Conservation (phyloP, 1,284 basidiomycete species). For the Coniophora puteana region DNA sequence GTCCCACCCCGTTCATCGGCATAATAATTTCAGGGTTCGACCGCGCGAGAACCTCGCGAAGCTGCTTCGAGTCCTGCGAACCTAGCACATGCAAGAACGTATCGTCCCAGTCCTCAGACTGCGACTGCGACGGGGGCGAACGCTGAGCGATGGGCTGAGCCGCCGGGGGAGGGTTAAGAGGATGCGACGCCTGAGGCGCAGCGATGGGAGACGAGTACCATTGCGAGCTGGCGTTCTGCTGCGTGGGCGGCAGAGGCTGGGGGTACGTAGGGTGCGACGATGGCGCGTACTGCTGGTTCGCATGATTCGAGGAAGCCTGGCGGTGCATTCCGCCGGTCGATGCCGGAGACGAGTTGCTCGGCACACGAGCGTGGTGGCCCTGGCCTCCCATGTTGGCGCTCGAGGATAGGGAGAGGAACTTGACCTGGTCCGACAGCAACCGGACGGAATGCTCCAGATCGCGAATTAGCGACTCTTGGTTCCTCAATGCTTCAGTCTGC, state of each 20-base stretch:
- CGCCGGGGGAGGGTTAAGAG: constrained; percentile 66
- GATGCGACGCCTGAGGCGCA: constrained; percentile 73
- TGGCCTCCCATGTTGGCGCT: constrained; percentile 20
- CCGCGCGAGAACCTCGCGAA: constrained; percentile 66
- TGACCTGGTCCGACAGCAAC: constrained; percentile 71
- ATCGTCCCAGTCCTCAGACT: constrained; percentile 77
- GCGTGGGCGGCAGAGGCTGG: constrained; percentile 36
- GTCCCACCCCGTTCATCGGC: constrained; percentile 63
- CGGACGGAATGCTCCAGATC: constrained; percentile 76
- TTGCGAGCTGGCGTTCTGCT: constrained; percentile 42
- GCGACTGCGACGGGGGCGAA: constrained; percentile 53
- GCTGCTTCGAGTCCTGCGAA: constrained; percentile 65
- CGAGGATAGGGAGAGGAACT: constrained; percentile 61
- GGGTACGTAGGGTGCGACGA: constrained; percentile 24
- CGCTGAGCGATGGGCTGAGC: constrained; percentile 40
- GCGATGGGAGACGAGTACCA: constrained; percentile 63
- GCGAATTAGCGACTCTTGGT: constrained; percentile 73
- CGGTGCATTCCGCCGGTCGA: constrained; percentile 30
- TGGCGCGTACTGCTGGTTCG: constrained; percentile 29
- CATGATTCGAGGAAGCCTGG: constrained; percentile 36
- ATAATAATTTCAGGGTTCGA: constrained; percentile 76
- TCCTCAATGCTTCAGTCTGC: constrained; percentile 72
- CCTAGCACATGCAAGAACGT: constrained; percentile 71
- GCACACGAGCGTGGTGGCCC: constrained; percentile 18
- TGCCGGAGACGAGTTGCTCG: constrained; percentile 13